These are phyloP conservation scores for Candida glucosophila DNA, from an alignment of 1,139 yeast species.

Conservation along the genomic window DNA sequence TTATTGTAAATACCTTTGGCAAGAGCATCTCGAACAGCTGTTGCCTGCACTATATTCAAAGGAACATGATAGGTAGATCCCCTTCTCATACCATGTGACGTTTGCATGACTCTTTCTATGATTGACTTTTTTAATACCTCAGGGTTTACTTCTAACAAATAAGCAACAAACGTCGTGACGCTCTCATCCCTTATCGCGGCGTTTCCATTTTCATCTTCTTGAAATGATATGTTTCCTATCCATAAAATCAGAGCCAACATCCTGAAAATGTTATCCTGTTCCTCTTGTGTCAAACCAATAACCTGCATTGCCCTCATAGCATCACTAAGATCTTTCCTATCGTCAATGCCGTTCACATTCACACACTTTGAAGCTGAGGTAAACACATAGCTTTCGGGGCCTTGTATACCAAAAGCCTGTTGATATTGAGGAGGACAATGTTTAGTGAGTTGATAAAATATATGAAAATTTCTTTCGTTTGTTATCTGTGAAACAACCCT, in stretches of 20 bases:
- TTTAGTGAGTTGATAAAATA: conserved; percentile 91
- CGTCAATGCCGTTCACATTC: conserved; percentile 80
- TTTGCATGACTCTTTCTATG: conserved; percentile 78
- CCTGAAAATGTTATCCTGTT: conserved; percentile 86
- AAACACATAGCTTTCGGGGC: conserved; percentile 86
- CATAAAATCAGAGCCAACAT: conserved; percentile 80
- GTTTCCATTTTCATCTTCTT: conserved; percentile 82
- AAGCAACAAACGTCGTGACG: conserved; percentile 91
- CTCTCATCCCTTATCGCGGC: conserved; percentile 74
- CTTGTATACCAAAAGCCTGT: conserved; percentile 79
- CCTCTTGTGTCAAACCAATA: conserved; percentile 73
- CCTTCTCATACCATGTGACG: conserved; percentile 78
- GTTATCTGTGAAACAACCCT: conserved; percentile 90
- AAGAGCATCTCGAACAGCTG: conserved; percentile 88
- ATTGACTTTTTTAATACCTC: conserved; percentile 59
- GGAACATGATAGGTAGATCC: conserved; percentile 96
- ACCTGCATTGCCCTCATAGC: conserved; percentile 81
- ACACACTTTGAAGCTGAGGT: conserved; percentile 86
- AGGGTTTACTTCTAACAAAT: conserved; percentile 74
- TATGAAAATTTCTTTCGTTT: conserved; percentile 93
- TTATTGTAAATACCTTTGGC: conserved; percentile 93
- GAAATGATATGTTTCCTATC: conserved; percentile 88
- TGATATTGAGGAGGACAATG: conserved; percentile 82
- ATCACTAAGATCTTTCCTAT: conserved; percentile 65
- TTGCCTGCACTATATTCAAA: conserved; percentile 83